phyloP scores from a whole-genome alignment of 2,329 filamentous ascomycete species.

The Sporothrix phasma region DNA sequence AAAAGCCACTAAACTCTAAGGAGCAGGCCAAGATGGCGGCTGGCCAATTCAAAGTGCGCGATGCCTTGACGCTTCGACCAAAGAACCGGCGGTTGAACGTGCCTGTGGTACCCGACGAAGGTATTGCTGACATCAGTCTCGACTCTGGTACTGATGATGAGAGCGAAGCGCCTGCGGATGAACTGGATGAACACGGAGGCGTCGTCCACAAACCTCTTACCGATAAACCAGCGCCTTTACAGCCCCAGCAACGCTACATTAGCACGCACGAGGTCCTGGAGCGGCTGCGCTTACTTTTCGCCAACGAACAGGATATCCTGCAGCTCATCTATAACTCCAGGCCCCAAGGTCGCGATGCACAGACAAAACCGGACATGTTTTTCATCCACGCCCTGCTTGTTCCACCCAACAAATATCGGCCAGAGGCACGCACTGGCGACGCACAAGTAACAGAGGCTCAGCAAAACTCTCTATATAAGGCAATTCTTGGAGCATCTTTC shows the following conservation, averaged over 20 bases:
- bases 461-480: constrained; percentile 80
- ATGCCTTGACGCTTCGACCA: constrained; percentile 52
- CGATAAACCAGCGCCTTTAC: constrained; percentile 23
- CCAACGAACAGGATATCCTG: constrained; percentile 76
- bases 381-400: constrained; percentile 81
- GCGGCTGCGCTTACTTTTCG: constrained; percentile 67
- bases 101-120: constrained; percentile 51
- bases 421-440: constrained; percentile 72
- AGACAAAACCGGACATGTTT: constrained; percentile 79
- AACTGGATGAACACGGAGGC: constrained; percentile 45
- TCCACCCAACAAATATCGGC: constrained; percentile 83
- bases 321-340: constrained; percentile 76
- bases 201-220: constrained; percentile 39
- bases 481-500: constrained; percentile 67
- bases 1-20: constrained; percentile 65
- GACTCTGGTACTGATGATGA: constrained; percentile 35
- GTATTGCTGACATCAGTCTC: constrained; percentile 54
- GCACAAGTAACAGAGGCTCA: constrained; percentile 77
- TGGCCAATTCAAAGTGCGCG: constrained; percentile 53
- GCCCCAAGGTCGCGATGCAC: constrained; percentile 43
- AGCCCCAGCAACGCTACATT: constrained; percentile 59
- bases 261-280: constrained; percentile 76
- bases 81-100: constrained; percentile 27
- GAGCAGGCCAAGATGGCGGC: constrained; percentile 69
- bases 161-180: constrained; percentile 24